phyloP scores from a whole-genome alignment of 2,329 filamentous ascomycete genomes.

The Fusarium nurragi region DNA sequence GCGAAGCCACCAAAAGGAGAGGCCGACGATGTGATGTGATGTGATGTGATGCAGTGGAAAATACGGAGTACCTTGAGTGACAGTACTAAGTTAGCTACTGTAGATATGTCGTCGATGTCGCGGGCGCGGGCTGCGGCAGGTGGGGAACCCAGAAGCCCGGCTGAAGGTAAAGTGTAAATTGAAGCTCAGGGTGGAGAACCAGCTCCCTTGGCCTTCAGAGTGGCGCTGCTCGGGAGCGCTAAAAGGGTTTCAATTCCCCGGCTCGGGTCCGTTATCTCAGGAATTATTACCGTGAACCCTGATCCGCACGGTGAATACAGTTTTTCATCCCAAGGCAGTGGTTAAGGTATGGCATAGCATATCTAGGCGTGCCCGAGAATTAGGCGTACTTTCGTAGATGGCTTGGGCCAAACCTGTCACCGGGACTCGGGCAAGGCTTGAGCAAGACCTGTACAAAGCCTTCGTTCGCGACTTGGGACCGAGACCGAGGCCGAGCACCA shows the following conservation, averaged over 20 bases:
- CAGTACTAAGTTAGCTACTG: background rate
- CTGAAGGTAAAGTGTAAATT: slow-evolving; percentile 39
- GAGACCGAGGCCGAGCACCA: background rate
- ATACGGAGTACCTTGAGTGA: background rate
- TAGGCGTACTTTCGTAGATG: background rate
- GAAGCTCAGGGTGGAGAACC: slow-evolving; percentile 10
- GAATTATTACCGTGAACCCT: slow-evolving; percentile 24
- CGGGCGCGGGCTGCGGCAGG: slow-evolving; percentile 22
- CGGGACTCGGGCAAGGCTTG: slow-evolving; percentile 1
- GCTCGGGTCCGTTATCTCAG: slow-evolving; percentile 8
- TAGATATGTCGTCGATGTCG: slow-evolving; percentile 18
- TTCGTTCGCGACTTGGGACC: slow-evolving; percentile 1
- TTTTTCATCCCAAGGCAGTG: slow-evolving; percentile 21
- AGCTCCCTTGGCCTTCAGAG: slow-evolving; percentile 20
- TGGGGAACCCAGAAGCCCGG: slow-evolving; percentile 36
- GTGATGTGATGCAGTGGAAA: background rate
- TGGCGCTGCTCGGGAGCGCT: slow-evolving; percentile 38
- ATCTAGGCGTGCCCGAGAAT: slow-evolving; percentile 8
- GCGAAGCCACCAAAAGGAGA: slow-evolving; percentile 36
- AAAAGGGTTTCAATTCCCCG: slow-evolving; percentile 28
- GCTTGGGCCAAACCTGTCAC: slow-evolving; percentile 8
- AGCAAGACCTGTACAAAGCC: background rate
- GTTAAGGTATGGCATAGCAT: slow-evolving; percentile 16
- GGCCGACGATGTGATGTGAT: slow-evolving; percentile 21
- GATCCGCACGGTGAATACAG: slow-evolving; percentile 1